phyloP scores from a whole-genome alignment of 2,329 filamentous ascomycete species.

The Dothideomycetes sp. region DNA sequence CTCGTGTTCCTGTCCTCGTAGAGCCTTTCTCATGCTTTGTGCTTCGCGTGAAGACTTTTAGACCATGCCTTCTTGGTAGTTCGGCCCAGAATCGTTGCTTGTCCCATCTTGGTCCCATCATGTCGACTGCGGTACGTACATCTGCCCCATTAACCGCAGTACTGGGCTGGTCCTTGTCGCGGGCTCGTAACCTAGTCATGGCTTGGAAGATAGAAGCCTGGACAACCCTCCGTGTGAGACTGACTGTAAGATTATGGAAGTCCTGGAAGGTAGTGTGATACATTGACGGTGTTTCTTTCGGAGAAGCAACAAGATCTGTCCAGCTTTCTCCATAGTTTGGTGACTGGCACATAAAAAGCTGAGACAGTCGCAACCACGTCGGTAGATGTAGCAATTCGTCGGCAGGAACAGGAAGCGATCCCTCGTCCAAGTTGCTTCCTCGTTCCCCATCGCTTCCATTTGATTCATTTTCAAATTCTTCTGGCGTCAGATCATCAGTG shows the following conservation, averaged over 20 bases:
- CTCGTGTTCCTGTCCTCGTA: conserved; percentile 15
- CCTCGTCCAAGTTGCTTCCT: neutral
- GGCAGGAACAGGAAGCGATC: conserved; percentile 34
- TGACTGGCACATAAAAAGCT: conserved; percentile 65
- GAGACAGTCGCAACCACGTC: conserved; percentile 56
- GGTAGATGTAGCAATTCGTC: conserved; percentile 49
- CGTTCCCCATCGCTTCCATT: neutral
- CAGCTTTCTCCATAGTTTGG: conserved; percentile 56
- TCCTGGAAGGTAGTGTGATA: conserved; percentile 68
- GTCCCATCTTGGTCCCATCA: conserved; percentile 43
- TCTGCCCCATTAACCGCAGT: conserved; percentile 31
- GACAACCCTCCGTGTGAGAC: conserved; percentile 60
- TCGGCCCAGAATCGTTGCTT: conserved; percentile 43
- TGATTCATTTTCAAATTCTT: neutral
- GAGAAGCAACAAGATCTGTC: conserved; percentile 43
- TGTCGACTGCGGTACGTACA: conserved; percentile 45
- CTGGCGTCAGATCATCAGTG: neutral
- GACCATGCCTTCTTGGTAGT: conserved; percentile 42
- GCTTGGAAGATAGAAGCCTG: conserved; percentile 61
- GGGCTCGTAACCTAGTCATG: conserved; percentile 56
- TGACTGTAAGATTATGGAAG: conserved; percentile 59
- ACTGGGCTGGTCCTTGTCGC: conserved; percentile 23
- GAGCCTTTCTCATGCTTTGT: neutral
- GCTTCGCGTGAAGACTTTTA: conserved; percentile 37
- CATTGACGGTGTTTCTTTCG: conserved; percentile 54